These are phyloP conservation scores for Ramaria sp. DNA, from an alignment of 768 basidiomycete genomes.

Conservation along the genomic window DNA sequence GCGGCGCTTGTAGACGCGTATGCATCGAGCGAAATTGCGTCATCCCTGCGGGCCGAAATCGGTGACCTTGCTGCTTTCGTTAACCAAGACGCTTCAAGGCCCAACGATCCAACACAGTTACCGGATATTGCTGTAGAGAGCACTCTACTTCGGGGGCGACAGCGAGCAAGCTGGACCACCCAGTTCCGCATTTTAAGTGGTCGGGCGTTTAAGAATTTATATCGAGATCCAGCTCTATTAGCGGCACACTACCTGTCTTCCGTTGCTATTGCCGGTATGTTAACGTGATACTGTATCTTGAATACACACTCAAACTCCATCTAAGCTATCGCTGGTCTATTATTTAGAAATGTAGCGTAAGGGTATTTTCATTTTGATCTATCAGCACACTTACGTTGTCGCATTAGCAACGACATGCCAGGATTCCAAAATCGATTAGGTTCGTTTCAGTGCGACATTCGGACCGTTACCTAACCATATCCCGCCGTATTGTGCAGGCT, in stretches of 20 bases:
- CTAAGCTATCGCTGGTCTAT: conserved; percentile 81
- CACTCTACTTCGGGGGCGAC: conserved; percentile 52
- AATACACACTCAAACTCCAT: conserved; percentile 6
- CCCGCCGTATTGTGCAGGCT: conserved; percentile 30
- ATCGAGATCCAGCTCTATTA: conserved; percentile 87
- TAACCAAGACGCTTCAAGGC: conserved; percentile 9
- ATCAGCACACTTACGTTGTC: not conserved
- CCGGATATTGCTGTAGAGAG: conserved; percentile 66
- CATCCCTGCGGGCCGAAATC: conserved; percentile 43
- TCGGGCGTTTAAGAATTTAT: conserved; percentile 95
- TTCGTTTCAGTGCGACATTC: conserved; percentile 17
- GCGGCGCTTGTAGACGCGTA: conserved; percentile 65
- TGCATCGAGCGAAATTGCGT: conserved; percentile 52
- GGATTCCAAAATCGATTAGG: conserved; percentile 95
- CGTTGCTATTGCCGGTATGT: conserved; percentile 72
- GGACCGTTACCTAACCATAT: not conserved
- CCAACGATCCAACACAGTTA: conserved; percentile 26
- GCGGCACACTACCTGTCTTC: conserved; percentile 84
- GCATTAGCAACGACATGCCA: conserved; percentile 71
- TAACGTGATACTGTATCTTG: not conserved
- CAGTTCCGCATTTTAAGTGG: conserved; percentile 95
- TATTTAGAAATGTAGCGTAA: conserved; percentile 80
- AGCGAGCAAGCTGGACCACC: conserved; percentile 76
- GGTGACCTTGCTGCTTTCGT: conserved; percentile 1
- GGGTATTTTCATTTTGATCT: conserved; percentile 13